These are phyloP conservation scores for Pichia kluyveri DNA, from an alignment of 805 yeast genomes.

Conservation along the genomic window DNA sequence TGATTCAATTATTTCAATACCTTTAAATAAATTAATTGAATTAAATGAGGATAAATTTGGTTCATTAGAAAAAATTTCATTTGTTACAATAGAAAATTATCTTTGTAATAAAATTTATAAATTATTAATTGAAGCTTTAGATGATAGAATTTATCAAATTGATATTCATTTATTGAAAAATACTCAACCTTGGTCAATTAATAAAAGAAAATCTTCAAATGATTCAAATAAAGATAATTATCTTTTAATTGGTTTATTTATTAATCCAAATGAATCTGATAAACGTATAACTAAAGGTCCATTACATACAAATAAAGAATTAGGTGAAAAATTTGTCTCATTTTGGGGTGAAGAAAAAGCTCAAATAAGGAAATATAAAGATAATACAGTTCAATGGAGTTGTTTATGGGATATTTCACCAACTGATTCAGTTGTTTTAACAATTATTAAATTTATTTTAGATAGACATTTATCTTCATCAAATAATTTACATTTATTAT, in stretches of 20 bases:
- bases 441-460: slow-evolving; percentile 57
- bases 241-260: slow-evolving; percentile 51
- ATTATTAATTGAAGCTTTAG: slow-evolving; percentile 49
- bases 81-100: slow-evolving; percentile 59
- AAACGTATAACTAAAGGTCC: slow-evolving; percentile 87
- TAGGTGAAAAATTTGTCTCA: slow-evolving; percentile 55
- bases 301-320: slow-evolving; percentile 45
- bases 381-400: slow-evolving; percentile 84
- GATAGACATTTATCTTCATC: slow-evolving; percentile 43
- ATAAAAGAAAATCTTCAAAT: slow-evolving; percentile 44
- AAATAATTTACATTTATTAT: slow-evolving; percentile 24
- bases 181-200: slow-evolving; percentile 29
- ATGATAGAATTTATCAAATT: slow-evolving; percentile 35
- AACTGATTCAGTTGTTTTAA: slow-evolving; percentile 51
- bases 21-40: slow-evolving; percentile 32
- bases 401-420: slow-evolving; percentile 70
- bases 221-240: slow-evolving; percentile 13
- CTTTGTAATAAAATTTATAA: slow-evolving; percentile 52
- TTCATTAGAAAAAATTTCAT: slow-evolving; percentile 63
- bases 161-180: slow-evolving; percentile 19
- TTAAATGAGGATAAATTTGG: slow-evolving; percentile 42
- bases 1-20: slow-evolving; percentile 54
- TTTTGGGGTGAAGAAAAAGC: slow-evolving; percentile 83
- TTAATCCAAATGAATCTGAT: slow-evolving; percentile 68
- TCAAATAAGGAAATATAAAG: slow-evolving; percentile 84